Evolutionary conservation across 2,329 filamentous ascomycete species (phyloP), one percentile per base, ranked within the genome.

Genomic region (Raffaelea deltoideospora): DNA sequence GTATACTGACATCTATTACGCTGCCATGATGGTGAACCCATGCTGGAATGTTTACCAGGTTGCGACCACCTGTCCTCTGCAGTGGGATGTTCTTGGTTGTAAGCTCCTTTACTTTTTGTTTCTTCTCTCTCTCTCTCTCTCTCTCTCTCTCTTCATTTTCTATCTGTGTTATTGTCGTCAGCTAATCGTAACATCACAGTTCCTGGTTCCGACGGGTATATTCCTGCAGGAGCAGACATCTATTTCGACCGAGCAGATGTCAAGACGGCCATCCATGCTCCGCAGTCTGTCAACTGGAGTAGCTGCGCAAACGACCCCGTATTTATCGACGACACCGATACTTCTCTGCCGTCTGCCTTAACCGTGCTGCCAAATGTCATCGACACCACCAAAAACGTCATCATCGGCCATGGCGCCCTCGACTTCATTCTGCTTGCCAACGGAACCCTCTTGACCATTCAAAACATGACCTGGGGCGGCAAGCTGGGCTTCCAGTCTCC

Each of bases 401-500:
- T 90, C 45, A 74, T 90, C 48, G 77, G 66, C 3, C 80, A 87
- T 49, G 83, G 80, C 10, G 59, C 69, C 34, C 65, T 79, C 10
- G 83, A 86, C 56, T 80, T 68, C 50, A 65, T 81, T 41, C 64
- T 84, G 10, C 60, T 78, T 19, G 61, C 66, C 48, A 79, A 81
- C 51, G 81, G 80, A 14, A 79, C 79, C 0, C 61, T 88, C 2
- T 60, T 84, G 7, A 67, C 69, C 1, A 76, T 87, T 40, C 81
- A 88, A 51, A 86, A 86, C 59, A 83, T 87, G 75, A 86, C 79
- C 0, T 88, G 76, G 74, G 72, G 72, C 39, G 81, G 80, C 5
- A 53, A 64, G 31, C 70, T 79, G 35, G 83, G 82, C 0, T 87
- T 88, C 61, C 69, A 76, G 44, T 51, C 54, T 2, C 54, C 58